Evolutionary conservation across 2,329 filamentous ascomycete genomes (phyloP), one percentile per base, ranked within the genome.

Genomic region (Paecilomyces dactylethromorphus): DNA sequence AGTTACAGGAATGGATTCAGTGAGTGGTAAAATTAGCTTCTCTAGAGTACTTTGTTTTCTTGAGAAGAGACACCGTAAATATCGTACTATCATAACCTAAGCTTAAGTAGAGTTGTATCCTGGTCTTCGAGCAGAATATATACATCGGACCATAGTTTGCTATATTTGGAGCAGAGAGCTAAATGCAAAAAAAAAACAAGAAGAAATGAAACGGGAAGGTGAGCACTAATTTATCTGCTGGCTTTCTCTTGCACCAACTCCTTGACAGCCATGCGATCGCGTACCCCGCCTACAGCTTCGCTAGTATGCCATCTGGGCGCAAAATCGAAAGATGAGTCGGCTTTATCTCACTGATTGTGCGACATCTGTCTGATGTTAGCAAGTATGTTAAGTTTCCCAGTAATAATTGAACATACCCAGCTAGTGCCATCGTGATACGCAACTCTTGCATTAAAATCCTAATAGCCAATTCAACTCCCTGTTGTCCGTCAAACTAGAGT

Each of bases 391-490:
- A 11, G 64, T 67, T 56, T 69, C 71, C 45, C 68, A 70, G 22
- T 8, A 33, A 11, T 53, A 15, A 32, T 29, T 21, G n/a, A 55
- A 65, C 67, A 49, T 58, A 71, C 65, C 71, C 71, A 33, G 71
- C 68, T 10, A 73, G 55, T 21, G 65, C 67, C 71, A 74, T 73
- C 3, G 67, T 68, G 31, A 69, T 68, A 56, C 59, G 62, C 29
- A 74, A 59, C 55, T 74, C 72, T 58, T 71, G 64, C 31, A 64
- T 60, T 35, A 74, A 61, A 21, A 73, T 70, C 54, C 65, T 64
- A 15, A 74, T 61, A 6, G 67, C 71, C 45, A 73, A 57, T 39
- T 74, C 72, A 3, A 74, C 71, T 5, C 71, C 71, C 33, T 35
- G 2, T 15, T 35, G 33, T 35, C 33, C 33, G 11, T 35, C 33